Percentiles rank a stretch among this genome's conserved stretches.
Conservation (phyloP, 805 yeast genomes). For the Isabelozyma heimii region DNA sequence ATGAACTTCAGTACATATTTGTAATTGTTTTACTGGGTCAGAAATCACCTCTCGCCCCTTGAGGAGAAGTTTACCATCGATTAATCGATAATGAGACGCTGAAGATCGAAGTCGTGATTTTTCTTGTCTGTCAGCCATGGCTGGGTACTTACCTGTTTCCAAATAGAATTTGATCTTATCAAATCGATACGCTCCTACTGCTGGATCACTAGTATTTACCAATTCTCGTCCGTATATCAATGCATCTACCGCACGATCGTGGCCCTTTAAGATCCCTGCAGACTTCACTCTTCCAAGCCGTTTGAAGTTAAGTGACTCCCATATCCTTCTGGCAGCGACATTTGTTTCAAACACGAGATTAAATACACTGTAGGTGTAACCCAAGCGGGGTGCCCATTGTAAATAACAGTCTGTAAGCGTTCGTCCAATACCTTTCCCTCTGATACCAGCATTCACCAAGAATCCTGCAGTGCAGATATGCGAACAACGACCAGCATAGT, state of each 20-base stretch:
- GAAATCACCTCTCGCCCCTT: constrained; percentile 82
- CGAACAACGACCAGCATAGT: constrained; percentile 88
- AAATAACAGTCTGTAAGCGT: constrained; percentile 79
- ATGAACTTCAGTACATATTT: constrained; percentile 72
- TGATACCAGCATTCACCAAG: constrained; percentile 86
- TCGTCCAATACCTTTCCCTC: constrained; percentile 89
- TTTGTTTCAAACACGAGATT: constrained; percentile 88
- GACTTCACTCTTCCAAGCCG: constrained; percentile 76
- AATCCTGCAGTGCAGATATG: constrained; percentile 91
- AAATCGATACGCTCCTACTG: constrained; percentile 57
- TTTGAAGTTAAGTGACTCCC: constrained; percentile 74
- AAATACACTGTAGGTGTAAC: constrained; percentile 81
- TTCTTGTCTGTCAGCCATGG: constrained; percentile 75
- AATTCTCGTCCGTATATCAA: constrained; percentile 81
- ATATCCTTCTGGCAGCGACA: constrained; percentile 72
- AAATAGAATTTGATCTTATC: constrained; percentile 76
- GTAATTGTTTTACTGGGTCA: constrained; percentile 70
- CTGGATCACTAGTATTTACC: constrained; percentile 51
- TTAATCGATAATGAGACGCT: constrained; percentile 72
- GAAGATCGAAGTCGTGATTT: constrained; percentile 81
- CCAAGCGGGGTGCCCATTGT: constrained; percentile 88
- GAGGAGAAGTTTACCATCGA: constrained; percentile 69
- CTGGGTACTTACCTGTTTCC: constrained; percentile 84
- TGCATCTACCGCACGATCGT: constrained; percentile 83
- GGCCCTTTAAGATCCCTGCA: constrained; percentile 87